A percentile compares a stretch with the other conserved stretches of the same genome.
Conservation (phyloP, 1,139 yeast genomes). For the Saccharomycopsis crataegensis region DNA sequence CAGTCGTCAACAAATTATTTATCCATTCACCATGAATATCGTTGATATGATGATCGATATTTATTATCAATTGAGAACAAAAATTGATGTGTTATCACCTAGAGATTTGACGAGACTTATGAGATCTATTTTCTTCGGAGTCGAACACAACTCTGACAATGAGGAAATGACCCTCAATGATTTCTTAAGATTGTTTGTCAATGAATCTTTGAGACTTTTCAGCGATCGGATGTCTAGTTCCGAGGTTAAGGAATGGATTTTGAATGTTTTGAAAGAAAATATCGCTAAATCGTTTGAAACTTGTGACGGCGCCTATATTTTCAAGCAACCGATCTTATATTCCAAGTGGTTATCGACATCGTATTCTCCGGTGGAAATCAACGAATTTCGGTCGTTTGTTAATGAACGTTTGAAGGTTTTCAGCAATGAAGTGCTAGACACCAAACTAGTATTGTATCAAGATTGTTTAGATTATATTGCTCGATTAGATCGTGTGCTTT, state of each 20-base stretch:
- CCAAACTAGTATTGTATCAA: constrained; percentile 55
- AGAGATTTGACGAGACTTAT: constrained; percentile 89
- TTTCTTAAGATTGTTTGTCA: constrained; percentile 66
- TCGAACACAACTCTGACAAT: constrained; percentile 29
- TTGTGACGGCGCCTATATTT: constrained; percentile 31
- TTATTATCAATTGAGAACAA: constrained; percentile 40
- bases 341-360: constrained; percentile 69
- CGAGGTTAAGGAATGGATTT: constrained; percentile 48
- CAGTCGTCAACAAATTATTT: background rate
- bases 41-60: constrained; percentile 56
- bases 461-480: constrained; percentile 70
- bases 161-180: constrained; percentile 34
- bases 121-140: constrained; percentile 61
- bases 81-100: constrained; percentile 61
- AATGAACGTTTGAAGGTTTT: constrained; percentile 61
- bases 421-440: constrained; percentile 68
- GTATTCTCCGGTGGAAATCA: constrained; percentile 50
- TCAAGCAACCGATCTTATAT: constrained; percentile 48
- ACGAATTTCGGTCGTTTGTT: constrained; percentile 47
- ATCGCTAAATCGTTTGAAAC: constrained; percentile 42
- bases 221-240: constrained; percentile 56
- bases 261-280: constrained; percentile 33
- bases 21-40: background rate
- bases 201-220: constrained; percentile 74
- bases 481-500: constrained; percentile 73